These are phyloP conservation scores for Porogramme epimiltina DNA, from an alignment of 1,284 basidiomycete genomes.

Conservation along the genomic window DNA sequence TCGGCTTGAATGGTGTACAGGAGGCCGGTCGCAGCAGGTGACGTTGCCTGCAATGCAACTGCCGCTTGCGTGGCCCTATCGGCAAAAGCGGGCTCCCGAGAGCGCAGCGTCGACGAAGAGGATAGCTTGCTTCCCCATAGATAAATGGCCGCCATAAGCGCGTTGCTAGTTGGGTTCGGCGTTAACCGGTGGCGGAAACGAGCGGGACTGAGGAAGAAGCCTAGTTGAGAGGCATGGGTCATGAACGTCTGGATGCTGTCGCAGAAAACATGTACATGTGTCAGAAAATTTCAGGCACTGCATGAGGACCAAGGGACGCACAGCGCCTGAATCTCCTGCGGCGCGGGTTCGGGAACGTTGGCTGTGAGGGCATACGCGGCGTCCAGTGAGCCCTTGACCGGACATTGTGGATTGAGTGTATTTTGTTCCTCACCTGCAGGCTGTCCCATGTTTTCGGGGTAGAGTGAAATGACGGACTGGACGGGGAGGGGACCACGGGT, in stretches of 20 bases:
- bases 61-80: conserved; percentile 30
- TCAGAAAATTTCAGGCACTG: neutral
- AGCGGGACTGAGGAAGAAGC: conserved; percentile 41
- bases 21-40: conserved; percentile 28
- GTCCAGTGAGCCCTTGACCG: neutral
- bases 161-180: conserved; percentile 3
- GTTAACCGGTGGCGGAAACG: conserved; percentile 27
- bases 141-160: conserved; percentile 23
- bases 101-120: conserved; percentile 13
- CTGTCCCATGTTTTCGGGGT: neutral
- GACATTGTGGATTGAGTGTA: neutral
- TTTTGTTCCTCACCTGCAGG: conserved; percentile 8
- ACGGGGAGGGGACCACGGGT: neutral
- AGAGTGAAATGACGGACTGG: conserved; percentile 1
- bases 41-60: conserved; percentile 24
- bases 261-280: neutral
- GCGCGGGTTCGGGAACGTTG: conserved; percentile 4
- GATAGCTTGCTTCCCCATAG: conserved; percentile 29
- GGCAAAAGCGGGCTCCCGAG: conserved; percentile 26
- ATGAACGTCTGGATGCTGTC: conserved; percentile 35
- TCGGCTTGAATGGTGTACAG: conserved; percentile 44
- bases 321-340: conserved; percentile 13
- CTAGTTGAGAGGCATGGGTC: conserved; percentile 37
- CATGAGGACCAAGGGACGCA: neutral
- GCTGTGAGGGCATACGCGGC: neutral